phyloP scores from a whole-genome alignment of 2,329 filamentous ascomycete genomes.

The Orbilia oligospora region DNA sequence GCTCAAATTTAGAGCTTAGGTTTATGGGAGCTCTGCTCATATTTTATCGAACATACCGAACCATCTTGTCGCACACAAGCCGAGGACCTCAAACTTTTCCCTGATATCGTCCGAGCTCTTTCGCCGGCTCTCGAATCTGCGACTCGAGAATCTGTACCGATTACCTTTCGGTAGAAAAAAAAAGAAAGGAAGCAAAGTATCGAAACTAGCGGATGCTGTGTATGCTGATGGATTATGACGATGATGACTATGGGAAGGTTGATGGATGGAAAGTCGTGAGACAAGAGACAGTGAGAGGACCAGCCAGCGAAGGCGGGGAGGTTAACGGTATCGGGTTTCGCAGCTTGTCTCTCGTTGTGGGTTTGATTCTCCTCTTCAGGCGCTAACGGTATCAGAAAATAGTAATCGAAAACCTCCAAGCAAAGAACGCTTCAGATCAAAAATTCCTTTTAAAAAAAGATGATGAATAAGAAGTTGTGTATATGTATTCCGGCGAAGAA shows the following conservation, averaged over 20 bases:
- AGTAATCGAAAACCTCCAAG: slow-evolving; percentile 19
- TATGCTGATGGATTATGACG: neutral
- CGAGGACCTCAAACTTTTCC: neutral
- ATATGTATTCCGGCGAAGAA: neutral
- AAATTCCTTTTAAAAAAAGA: neutral
- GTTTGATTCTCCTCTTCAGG: slow-evolving; percentile 47
- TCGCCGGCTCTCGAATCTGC: slow-evolving; percentile 6
- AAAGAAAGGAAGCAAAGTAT: neutral
- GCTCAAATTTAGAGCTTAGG: slow-evolving; percentile 19
- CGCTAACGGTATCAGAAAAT: slow-evolving; percentile 47
- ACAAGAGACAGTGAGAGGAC: slow-evolving; percentile 3
- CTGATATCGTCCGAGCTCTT: slow-evolving; percentile 15
- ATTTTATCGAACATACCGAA: slow-evolving; percentile 47
- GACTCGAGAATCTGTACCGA: slow-evolving; percentile 22
- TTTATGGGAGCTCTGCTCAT: neutral
- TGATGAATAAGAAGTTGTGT: slow-evolving; percentile 5
- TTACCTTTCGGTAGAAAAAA: neutral
- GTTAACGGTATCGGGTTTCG: slow-evolving; percentile 44
- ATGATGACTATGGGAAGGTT: neutral
- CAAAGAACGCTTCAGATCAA: neutral
- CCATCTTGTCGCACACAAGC: slow-evolving; percentile 36
- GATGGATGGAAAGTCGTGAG: neutral
- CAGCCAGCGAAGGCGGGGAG: slow-evolving; percentile 29
- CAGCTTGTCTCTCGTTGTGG: slow-evolving; percentile 38
- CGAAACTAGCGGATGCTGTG: neutral